Percentiles rank a stretch among this genome's conserved stretches.
These are phyloP conservation scores for Chlorella sp. DNA, from an alignment of 139 green algal genomes.

Conservation along the genomic window DNA sequence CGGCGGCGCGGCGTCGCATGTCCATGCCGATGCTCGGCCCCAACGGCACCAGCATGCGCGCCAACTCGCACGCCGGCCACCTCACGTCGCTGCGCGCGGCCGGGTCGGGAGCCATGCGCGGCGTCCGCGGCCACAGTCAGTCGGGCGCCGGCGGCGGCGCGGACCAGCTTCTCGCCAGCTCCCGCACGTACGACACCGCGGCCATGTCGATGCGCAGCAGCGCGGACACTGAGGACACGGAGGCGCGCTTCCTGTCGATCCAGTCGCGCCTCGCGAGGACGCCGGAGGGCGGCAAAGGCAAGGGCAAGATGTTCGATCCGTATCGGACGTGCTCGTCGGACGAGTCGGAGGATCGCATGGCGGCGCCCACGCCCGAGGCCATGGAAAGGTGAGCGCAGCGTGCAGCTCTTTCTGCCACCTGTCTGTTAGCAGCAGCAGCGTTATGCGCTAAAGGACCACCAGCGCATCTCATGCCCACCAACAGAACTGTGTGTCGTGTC, in stretches of 20 bases:
- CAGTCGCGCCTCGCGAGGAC: slow-evolving; percentile 5
- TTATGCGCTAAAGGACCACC: no score
- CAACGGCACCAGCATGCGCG: no score
- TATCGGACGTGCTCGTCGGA: slow-evolving; percentile 1
- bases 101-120: no score
- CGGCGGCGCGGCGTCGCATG: not conserved
- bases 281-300: not conserved
- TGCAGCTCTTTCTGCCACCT: not conserved
- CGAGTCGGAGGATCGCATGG: not conserved
- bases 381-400: not conserved
- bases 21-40: not conserved
- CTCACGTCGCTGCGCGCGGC: no score
- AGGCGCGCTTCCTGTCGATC: not conserved
- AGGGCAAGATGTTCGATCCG: not conserved
- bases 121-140: no score
- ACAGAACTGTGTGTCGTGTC: not conserved
- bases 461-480: not conserved
- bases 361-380: slow-evolving; percentile 1
- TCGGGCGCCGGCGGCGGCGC: no score
- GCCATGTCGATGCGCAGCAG: not conserved
- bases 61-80: no score
- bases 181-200: no score
- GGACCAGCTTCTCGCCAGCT: no score
- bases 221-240: not conserved
- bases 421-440: no score